Conservation (phyloP, 2,329 filamentous ascomycete genomes). For the Exophiala viscosa region DNA sequence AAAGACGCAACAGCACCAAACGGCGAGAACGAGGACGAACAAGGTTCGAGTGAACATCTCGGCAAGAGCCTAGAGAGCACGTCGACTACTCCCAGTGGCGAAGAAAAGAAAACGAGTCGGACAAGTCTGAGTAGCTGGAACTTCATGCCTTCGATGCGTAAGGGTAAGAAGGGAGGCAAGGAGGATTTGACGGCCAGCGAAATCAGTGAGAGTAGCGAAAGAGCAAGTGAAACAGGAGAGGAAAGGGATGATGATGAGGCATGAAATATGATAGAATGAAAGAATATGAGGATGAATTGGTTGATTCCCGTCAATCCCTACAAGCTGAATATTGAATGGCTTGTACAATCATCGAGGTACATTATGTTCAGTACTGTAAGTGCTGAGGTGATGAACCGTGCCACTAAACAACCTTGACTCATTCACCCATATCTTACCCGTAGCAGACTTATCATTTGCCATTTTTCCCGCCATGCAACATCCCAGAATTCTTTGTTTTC, state of each 20-base stretch:
- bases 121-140: constrained; percentile 43
- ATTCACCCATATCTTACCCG: too few relatives aligned
- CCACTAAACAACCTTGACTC: too few relatives aligned
- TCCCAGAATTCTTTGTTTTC: too few relatives aligned
- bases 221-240: constrained; percentile 42
- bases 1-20: constrained; percentile 40
- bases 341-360: too few relatives aligned
- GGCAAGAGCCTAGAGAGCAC: constrained; percentile 29
- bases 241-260: constrained; percentile 39
- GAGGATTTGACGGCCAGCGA: constrained; percentile 28
- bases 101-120: constrained; percentile 41
- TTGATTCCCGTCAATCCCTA: too few relatives aligned
- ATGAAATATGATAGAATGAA: constrained; percentile 1
- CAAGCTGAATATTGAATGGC: too few relatives aligned
- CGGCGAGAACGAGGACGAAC: constrained; percentile 45
- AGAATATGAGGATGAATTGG: not conserved
- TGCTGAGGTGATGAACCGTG: too few relatives aligned
- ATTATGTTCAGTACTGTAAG: too few relatives aligned
- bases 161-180: constrained; percentile 30
- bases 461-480: too few relatives aligned
- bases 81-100: constrained; percentile 30
- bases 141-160: constrained; percentile 39
- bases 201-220: constrained; percentile 42
- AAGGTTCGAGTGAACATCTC: constrained; percentile 32
- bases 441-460: too few relatives aligned